phyloP scores from a whole-genome alignment of 768 basidiomycete species.

The Tylopilus intermedius region DNA sequence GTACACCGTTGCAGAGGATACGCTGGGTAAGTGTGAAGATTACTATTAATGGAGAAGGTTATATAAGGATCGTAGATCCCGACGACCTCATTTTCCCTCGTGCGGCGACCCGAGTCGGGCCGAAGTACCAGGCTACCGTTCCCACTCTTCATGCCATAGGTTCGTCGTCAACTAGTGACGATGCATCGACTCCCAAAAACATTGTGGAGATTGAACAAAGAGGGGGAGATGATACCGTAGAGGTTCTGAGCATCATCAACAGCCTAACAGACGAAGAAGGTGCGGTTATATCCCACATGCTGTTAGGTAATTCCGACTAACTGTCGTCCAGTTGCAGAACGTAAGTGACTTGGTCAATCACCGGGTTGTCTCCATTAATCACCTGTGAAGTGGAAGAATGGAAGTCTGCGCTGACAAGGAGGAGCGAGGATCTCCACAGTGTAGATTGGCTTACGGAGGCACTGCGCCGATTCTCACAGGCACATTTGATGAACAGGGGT shows the following conservation, averaged over 20 bases:
- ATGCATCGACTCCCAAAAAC: neutral
- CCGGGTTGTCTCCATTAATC: constrained; percentile 1
- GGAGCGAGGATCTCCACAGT: constrained; percentile 46
- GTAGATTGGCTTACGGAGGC: constrained; percentile 85
- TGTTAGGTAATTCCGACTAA: constrained; percentile 20
- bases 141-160: constrained; percentile 34
- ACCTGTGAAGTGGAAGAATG: constrained; percentile 56
- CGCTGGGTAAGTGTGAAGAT: constrained; percentile 56
- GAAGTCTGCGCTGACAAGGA: constrained; percentile 52
- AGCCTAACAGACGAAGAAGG: constrained; percentile 64
- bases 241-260: constrained; percentile 62
- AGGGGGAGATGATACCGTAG: constrained; percentile 69
- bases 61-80: constrained; percentile 57
- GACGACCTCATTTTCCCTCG: constrained; percentile 97
- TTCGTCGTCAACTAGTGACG: constrained; percentile 32
- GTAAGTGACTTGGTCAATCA: constrained; percentile 34
- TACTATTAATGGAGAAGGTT: constrained; percentile 17
- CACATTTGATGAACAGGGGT: constrained; percentile 52
- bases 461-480: constrained; percentile 65
- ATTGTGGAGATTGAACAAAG: constrained; percentile 45
- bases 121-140: constrained; percentile 74
- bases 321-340: constrained; percentile 46
- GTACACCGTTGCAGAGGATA: constrained; percentile 89
- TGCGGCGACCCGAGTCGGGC: constrained; percentile 84
- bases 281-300: constrained; percentile 33